These are phyloP conservation scores for Corylus americana DNA, from an alignment of 306 rosid genomes.

Conservation along the genomic window DNA sequence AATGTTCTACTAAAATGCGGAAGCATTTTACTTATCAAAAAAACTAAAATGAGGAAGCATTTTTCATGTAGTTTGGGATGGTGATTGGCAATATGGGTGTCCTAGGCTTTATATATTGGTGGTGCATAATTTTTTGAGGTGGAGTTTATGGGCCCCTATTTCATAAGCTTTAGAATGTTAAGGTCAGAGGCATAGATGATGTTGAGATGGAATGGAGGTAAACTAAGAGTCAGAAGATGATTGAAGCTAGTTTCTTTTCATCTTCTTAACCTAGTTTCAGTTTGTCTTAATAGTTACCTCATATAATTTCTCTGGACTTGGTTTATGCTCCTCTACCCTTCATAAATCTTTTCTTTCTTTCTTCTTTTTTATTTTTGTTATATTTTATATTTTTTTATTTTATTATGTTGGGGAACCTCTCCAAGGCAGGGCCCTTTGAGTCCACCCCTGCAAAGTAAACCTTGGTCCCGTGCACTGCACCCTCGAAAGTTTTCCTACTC, in stretches of 20 bases:
- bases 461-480: no score
- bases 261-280: neutral
- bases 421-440: no score
- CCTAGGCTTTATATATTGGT: neutral
- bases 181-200: neutral
- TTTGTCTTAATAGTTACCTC: neutral
- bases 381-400: no score
- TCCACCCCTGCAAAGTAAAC: no score
- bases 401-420: no score
- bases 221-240: neutral
- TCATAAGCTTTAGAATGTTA: neutral
- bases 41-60: neutral
- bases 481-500: no score
- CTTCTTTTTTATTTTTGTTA: no score
- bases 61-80: neutral
- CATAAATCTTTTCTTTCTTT: neutral
- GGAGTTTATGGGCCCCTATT: neutral
- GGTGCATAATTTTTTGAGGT: neutral
- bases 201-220: neutral
- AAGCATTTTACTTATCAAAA: neutral
- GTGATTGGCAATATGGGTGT: neutral
- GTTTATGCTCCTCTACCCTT: neutral
- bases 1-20: neutral
- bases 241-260: neutral
- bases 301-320: neutral